phyloP scores from a whole-genome alignment of 1,284 basidiomycete species.

The Cutaneotrichosporon sp. region DNA sequence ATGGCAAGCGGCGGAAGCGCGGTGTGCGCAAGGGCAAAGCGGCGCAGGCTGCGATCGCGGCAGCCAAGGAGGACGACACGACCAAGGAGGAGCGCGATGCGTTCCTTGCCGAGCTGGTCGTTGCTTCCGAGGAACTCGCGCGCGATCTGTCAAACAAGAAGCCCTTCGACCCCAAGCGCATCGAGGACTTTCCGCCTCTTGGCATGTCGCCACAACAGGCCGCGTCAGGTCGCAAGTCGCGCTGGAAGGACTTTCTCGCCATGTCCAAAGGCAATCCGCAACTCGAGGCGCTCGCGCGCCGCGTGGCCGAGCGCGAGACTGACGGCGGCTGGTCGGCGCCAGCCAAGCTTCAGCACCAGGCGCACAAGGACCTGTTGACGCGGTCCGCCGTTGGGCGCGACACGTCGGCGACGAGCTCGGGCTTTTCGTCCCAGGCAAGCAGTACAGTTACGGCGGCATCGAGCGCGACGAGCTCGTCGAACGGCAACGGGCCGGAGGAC shows the following conservation, averaged over 20 bases:
- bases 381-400: conserved; percentile 8
- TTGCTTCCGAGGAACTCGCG: conserved; percentile 72
- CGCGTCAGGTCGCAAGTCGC: conserved; percentile 42
- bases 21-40: conserved; percentile 49
- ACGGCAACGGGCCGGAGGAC: conserved; percentile 22
- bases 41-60: conserved; percentile 43
- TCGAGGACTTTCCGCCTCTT: conserved; percentile 45
- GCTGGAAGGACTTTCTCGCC: conserved; percentile 46
- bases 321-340: conserved; percentile 43
- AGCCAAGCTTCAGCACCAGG: conserved; percentile 37
- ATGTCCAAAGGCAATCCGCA: conserved; percentile 43
- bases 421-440: conserved; percentile 25
- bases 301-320: conserved; percentile 41
- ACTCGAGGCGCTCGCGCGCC: conserved; percentile 40
- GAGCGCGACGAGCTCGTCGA: conserved; percentile 1
- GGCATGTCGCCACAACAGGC: conserved; percentile 38
- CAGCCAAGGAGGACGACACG: conserved; percentile 22
- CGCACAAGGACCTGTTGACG: not conserved
- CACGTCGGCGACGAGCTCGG: conserved; percentile 19
- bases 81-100: conserved; percentile 39
- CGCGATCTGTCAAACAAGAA: conserved; percentile 59
- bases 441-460: conserved; percentile 25
- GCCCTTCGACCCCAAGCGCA: conserved; percentile 26
- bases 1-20: conserved; percentile 45
- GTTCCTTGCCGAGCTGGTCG: conserved; percentile 62